Base-by-base conservation (phyloP, 768 basidiomycete species). In the Pleurotus eryngii region DNA sequence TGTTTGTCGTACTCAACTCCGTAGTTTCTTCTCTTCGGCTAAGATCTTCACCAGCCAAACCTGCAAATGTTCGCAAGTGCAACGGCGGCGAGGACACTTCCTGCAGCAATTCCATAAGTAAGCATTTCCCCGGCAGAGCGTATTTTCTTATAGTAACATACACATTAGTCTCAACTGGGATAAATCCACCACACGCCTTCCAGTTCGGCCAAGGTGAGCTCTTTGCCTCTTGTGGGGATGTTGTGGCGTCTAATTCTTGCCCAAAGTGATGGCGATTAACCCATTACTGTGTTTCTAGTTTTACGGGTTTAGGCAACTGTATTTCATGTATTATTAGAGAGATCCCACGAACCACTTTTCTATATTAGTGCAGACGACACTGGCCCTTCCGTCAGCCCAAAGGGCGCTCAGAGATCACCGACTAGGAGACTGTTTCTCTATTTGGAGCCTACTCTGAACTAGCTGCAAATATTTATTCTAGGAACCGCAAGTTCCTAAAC, bases 101-200 rank as follows among this genome's bases (percentile, higher is more conserved):
- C 7, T 82, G 81, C 46, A 81, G 81, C 58, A 71, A 69, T 27
- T 80, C 72, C 4, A 76, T 81, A 47, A 69, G 81, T 82, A 62
- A 63, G 74, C 35, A n/a, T 9, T 35, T 35, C 30, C 3, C 11
- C 30, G 4, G 30, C 30, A 11, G 30, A 11, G 11, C 11, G 24
- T 11, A 9, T 9, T 11, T 35, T 3, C 11, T 35, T 11, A 35
- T 4, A 35, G 8, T 35, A 35, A 35, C 9, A 2, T 35, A 3
- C 11, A 35, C 30, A 11, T 24, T 14, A 81, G 81, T 72, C 15
- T 78, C 80, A 11, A 78, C 70, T 12, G 79, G 79, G 27, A 75
- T 79, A 57, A 81, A 79, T 56, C 68, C 68, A 4, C 71, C 75
- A n/a, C 81, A 82, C 49, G 59, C 72, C 46, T 47, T 74, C 12